Evolutionary conservation across 1,284 basidiomycete genomes (phyloP).

Genomic region (Somion occarium): DNA sequence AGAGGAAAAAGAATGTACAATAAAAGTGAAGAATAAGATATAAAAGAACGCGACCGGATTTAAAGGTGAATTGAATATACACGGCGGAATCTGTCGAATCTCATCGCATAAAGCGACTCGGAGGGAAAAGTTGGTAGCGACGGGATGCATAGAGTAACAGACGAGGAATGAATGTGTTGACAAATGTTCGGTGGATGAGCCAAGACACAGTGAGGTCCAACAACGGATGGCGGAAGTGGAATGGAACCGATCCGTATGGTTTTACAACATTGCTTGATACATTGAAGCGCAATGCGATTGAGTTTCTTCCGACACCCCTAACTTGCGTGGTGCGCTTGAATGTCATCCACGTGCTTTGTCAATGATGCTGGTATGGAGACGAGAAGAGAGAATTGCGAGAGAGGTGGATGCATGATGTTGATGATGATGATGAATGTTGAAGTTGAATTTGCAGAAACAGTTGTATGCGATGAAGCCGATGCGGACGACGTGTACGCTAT

Average conservation of each 20-base stretch:
- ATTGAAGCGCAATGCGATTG: conserved; percentile 15
- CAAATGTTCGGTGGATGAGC: conserved; percentile 31
- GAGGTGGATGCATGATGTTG: conserved; percentile 77
- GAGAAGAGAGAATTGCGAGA: conserved; percentile 32
- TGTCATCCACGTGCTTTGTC: background rate
- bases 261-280: conserved; percentile 25
- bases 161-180: conserved; percentile 41
- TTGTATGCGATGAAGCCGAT: conserved; percentile 53
- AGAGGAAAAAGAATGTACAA: conserved; percentile 34
- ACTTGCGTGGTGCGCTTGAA: conserved; percentile 7
- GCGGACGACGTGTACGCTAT: conserved; percentile 51
- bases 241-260: conserved; percentile 38
- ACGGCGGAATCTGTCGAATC: conserved; percentile 30
- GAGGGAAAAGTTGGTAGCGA: conserved; percentile 28
- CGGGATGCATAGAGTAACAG: conserved; percentile 46
- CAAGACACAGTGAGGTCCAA: conserved; percentile 25
- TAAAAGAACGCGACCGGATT: conserved; percentile 31
- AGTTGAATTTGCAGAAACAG: conserved; percentile 47
- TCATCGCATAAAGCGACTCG: conserved; percentile 40
- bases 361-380: conserved; percentile 29
- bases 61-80: conserved; percentile 23
- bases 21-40: conserved; percentile 79
- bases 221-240: conserved; percentile 25
- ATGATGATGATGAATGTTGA: conserved; percentile 29
- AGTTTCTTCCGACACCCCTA: conserved; percentile 11